Conservation (phyloP, 1,284 basidiomycete species). For the Irpex sp. region DNA sequence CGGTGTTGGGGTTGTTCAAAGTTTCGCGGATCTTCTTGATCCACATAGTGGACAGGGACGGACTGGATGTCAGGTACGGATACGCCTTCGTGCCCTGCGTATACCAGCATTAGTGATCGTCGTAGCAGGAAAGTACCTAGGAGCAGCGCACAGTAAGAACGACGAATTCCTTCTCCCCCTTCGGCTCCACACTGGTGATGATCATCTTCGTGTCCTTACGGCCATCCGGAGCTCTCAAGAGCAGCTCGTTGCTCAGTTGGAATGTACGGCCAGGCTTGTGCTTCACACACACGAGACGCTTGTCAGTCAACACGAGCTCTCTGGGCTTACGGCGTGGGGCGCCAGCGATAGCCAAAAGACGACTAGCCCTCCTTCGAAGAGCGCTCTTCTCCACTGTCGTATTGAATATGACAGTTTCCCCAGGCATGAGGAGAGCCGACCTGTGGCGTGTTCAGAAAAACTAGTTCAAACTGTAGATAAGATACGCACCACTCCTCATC, state of each 20-base stretch:
- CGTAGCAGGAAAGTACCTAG: neutral
- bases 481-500: conserved; percentile 42
- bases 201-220: conserved; percentile 26
- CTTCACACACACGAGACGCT: conserved; percentile 57
- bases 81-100: conserved; percentile 50
- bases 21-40: conserved; percentile 47
- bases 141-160: conserved; percentile 49
- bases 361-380: conserved; percentile 56
- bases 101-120: neutral
- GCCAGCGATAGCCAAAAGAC: conserved; percentile 50
- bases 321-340: conserved; percentile 49
- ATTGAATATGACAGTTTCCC: conserved; percentile 47
- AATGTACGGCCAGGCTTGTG: conserved; percentile 34
- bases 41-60: conserved; percentile 41
- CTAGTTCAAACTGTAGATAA: neutral
- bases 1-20: conserved; percentile 11
- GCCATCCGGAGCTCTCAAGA: conserved; percentile 27
- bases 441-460: conserved; percentile 24
- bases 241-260: conserved; percentile 48
- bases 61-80: conserved; percentile 44
- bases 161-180: conserved; percentile 59
- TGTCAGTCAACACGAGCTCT: conserved; percentile 56
- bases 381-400: conserved; percentile 52
- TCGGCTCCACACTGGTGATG: conserved; percentile 47
- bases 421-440: conserved; percentile 36